phyloP scores from a whole-genome alignment of 2,329 filamentous ascomycete species.

The Mariannaea sp. region DNA sequence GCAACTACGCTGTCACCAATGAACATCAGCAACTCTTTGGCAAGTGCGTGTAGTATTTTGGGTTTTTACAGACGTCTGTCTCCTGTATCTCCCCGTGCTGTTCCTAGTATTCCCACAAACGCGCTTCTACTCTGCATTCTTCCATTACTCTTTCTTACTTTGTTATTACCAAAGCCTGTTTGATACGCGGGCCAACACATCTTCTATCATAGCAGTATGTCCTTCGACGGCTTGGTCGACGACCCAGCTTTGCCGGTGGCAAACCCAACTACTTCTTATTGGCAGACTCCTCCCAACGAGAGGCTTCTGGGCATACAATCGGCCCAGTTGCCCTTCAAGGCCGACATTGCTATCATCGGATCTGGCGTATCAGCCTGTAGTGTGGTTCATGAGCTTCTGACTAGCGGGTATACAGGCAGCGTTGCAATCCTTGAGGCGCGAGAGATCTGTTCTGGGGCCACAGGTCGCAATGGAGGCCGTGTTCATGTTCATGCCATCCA shows the following conservation, averaged over 20 bases:
- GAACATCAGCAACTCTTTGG: no score
- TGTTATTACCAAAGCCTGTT: no score
- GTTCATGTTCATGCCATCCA: conserved; percentile 8
- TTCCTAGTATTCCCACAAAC: no score
- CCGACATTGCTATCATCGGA: conserved; percentile 44
- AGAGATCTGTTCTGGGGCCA: conserved; percentile 36
- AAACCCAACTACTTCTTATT: conserved; percentile 44
- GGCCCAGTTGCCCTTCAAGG: conserved; percentile 15
- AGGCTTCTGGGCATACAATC: conserved; percentile 5
- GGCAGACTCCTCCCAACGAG: conserved; percentile 30
- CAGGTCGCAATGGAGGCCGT: conserved; percentile 40
- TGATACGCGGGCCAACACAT: no score
- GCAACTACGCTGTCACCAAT: no score
- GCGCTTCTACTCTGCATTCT: no score
- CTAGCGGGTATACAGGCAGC: conserved; percentile 8
- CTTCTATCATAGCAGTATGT: no score
- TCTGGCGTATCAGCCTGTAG: conserved; percentile 44
- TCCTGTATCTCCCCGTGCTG: no score
- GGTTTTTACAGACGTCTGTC: no score
- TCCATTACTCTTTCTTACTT: no score
- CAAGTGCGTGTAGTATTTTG: no score
- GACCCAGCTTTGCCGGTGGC: conserved; percentile 44
- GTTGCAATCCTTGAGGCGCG: conserved; percentile 39
- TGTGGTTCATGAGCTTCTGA: conserved; percentile 39
- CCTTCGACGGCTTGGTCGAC: background rate